Percentiles rank a stretch among this genome's conserved stretches.
These are phyloP conservation scores for Colletotrichum neosansevieriae DNA, from an alignment of 2,329 filamentous ascomycete genomes.

Conservation along the genomic window DNA sequence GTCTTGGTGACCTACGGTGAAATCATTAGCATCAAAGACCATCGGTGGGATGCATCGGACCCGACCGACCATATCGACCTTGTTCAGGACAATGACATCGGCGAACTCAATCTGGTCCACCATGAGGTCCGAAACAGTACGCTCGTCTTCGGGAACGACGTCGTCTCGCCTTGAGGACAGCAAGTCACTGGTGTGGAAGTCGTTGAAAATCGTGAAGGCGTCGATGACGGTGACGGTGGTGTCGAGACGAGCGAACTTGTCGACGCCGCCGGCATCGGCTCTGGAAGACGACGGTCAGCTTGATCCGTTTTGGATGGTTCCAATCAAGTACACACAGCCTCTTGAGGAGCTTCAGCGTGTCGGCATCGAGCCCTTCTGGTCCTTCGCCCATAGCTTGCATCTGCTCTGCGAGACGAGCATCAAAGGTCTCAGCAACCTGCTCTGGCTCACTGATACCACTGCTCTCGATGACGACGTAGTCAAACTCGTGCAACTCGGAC, in stretches of 20 bases:
- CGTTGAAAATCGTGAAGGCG: slow-evolving; percentile 77
- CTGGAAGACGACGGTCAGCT: slow-evolving; percentile 42
- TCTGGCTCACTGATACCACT: slow-evolving; percentile 79
- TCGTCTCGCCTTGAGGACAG: slow-evolving; percentile 73
- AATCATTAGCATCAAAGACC: not conserved
- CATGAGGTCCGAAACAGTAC: slow-evolving; percentile 80
- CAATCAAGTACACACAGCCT: slow-evolving; percentile 47
- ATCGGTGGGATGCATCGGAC: not conserved
- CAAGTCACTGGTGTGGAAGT: slow-evolving; percentile 78
- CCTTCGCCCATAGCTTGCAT: slow-evolving; percentile 52
- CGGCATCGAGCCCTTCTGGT: slow-evolving; percentile 49
- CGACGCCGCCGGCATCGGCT: slow-evolving; percentile 71
- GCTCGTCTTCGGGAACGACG: slow-evolving; percentile 74
- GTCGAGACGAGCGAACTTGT: slow-evolving; percentile 75
- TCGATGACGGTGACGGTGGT: slow-evolving; percentile 81
- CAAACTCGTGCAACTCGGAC: slow-evolving; percentile 71
- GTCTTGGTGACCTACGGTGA: slow-evolving; percentile 51
- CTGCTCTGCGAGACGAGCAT: slow-evolving; percentile 64
- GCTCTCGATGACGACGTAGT: slow-evolving; percentile 80
- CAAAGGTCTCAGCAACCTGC: slow-evolving; percentile 81
- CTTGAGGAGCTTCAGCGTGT: slow-evolving; percentile 51
- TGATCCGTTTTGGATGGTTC: no score
- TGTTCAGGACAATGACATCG: slow-evolving; percentile 79
- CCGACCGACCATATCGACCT: slow-evolving; percentile 69
- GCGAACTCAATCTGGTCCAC: slow-evolving; percentile 84